These are phyloP conservation scores for Camelina sativa DNA, from an alignment of 345 rosid species.

Conservation along the genomic window DNA sequence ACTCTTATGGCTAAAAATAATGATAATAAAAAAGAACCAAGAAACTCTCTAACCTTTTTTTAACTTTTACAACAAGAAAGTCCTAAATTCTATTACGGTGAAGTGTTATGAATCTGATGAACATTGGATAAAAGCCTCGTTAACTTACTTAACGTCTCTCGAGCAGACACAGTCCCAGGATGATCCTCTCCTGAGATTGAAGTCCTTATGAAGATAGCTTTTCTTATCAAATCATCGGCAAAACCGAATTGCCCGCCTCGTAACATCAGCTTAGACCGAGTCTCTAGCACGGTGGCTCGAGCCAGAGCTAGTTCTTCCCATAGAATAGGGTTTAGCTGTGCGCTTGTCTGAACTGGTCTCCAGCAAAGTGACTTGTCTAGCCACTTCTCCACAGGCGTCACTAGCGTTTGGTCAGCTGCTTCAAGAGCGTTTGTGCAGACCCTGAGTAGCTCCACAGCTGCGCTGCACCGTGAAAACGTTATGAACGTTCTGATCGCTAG, in stretches of 20 bases:
- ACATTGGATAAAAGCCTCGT: constrained; percentile 77
- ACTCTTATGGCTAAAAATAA: constrained; percentile 34
- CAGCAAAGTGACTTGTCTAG: constrained; percentile 85
- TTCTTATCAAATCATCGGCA: constrained; percentile 88
- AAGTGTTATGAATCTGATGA: constrained; percentile 63
- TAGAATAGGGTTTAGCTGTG: constrained; percentile 82
- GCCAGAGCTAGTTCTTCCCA: constrained; percentile 96
- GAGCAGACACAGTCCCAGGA: constrained; percentile 77
- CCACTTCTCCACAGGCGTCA: constrained; percentile 87
- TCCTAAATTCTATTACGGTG: constrained; percentile 48
- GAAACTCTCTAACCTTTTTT: constrained; percentile 38
- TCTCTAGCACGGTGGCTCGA: constrained; percentile 90
- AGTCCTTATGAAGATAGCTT: constrained; percentile 83
- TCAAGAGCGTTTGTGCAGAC: constrained; percentile 88
- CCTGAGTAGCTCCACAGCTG: constrained; percentile 83
- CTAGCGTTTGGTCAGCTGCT: constrained; percentile 81
- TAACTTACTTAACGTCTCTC: constrained; percentile 82
- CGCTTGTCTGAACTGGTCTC: constrained; percentile 84
- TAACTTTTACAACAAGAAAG: constrained; percentile 46
- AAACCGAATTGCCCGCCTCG: constrained; percentile 82
- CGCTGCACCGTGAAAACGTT: constrained; percentile 78
- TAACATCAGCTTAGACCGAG: constrained; percentile 87
- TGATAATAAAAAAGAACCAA: constrained; percentile 17
- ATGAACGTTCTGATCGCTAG: constrained; percentile 75
- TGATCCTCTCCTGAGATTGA: constrained; percentile 91